These are phyloP conservation scores for Puccinia hordei DNA, from an alignment of 1,284 basidiomycete species.

Conservation along the genomic window DNA sequence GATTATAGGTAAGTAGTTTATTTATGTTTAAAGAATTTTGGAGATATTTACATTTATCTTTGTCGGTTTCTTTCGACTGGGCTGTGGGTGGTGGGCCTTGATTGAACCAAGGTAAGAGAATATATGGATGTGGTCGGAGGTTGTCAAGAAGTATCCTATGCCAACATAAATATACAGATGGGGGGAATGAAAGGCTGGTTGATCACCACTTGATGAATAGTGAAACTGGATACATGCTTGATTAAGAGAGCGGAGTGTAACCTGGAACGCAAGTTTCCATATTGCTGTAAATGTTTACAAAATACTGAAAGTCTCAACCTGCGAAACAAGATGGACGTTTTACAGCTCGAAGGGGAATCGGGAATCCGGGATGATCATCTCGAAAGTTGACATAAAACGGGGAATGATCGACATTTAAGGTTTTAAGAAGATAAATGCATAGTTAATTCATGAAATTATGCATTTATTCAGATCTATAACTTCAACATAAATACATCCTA, in stretches of 20 bases:
- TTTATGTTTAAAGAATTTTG: not conserved
- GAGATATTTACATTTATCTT: too few relatives aligned
- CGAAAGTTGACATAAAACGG: not conserved
- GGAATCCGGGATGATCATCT: slow-evolving; percentile 10
- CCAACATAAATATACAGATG: not conserved
- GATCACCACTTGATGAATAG: not conserved
- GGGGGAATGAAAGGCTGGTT: not conserved
- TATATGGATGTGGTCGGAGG: not conserved
- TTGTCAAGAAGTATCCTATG: not conserved
- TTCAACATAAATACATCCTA: not conserved
- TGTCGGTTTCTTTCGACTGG: too few relatives aligned
- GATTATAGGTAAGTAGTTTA: not conserved
- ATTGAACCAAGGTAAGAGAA: not conserved
- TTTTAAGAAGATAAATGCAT: too few relatives aligned
- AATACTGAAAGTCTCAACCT: not conserved
- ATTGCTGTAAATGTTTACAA: not conserved
- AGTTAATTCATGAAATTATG: not conserved
- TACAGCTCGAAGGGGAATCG: slow-evolving; percentile 8
- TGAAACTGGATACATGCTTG: not conserved
- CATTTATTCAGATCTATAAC: not conserved
- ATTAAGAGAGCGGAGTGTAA: not conserved
- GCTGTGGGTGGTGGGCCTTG: not conserved
- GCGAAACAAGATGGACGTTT: slow-evolving; percentile 9
- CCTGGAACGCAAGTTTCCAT: not conserved
- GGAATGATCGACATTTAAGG: not conserved